A percentile compares a stretch with the other conserved stretches of the same genome.
phyloP scores from a whole-genome alignment of 2,329 filamentous ascomycete species.

The Dactylonectria macrodidyma region DNA sequence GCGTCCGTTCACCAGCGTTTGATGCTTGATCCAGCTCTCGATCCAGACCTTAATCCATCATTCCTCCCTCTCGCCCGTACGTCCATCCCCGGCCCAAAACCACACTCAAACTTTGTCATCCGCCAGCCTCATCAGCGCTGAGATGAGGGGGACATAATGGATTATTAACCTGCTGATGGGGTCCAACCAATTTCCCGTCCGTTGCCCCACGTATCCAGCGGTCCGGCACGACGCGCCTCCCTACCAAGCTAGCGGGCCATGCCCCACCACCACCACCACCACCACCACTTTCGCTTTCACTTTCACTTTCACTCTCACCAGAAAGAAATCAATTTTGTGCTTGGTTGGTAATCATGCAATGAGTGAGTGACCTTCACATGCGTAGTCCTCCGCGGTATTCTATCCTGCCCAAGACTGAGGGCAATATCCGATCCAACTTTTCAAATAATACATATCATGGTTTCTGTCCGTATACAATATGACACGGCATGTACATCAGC shows the following conservation, averaged over 20 bases:
- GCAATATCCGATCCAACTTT: constrained; percentile 7
- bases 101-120: background rate
- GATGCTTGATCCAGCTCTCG: no score
- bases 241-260: constrained; percentile 8
- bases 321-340: constrained; percentile 6
- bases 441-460: constrained; percentile 48
- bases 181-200: constrained; percentile 22
- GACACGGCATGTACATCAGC: constrained; percentile 69
- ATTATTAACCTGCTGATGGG: background rate
- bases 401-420: background rate
- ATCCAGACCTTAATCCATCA: background rate
- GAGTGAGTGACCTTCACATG: background rate
- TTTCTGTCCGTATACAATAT: constrained; percentile 69
- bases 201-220: constrained; percentile 28
- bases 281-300: no score
- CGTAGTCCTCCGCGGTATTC: background rate
- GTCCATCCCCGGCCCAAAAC: background rate
- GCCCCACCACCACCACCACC: constrained; percentile 4
- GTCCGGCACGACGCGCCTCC: constrained; percentile 30
- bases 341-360: background rate
- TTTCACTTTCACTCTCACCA: background rate
- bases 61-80: background rate
- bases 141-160: no score
- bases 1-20: background rate
- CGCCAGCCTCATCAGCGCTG: background rate